phyloP scores from a whole-genome alignment of 768 basidiomycete genomes.

The Termitomyces heimii region DNA sequence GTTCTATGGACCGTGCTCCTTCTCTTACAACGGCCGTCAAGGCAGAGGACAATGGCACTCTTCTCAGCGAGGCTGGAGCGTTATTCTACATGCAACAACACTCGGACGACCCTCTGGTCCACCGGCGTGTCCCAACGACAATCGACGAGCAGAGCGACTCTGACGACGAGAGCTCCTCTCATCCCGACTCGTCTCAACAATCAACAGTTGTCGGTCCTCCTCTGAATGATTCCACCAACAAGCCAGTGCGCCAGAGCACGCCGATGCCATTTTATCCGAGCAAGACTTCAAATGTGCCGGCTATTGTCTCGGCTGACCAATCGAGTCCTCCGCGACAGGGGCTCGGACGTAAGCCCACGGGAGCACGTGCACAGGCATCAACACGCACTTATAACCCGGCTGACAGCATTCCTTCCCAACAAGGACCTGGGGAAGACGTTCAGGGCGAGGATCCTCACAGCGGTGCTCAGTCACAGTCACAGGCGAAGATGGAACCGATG shows the following conservation, averaged over 20 bases:
- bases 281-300: slow-evolving; percentile 14
- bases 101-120: slow-evolving; percentile 13
- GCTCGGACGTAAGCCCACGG: slow-evolving; percentile 70
- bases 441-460: slow-evolving; percentile 19
- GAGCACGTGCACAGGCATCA: slow-evolving; percentile 69
- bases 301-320: slow-evolving; percentile 19
- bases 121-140: slow-evolving; percentile 37
- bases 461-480: background rate
- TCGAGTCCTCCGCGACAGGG: slow-evolving; percentile 31
- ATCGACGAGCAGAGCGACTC: slow-evolving; percentile 34
- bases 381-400: slow-evolving; percentile 35
- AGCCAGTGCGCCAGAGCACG: slow-evolving; percentile 27
- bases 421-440: slow-evolving; percentile 26
- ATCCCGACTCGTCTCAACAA: slow-evolving; percentile 3
- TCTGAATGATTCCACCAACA: slow-evolving; percentile 8
- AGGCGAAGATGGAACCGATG: slow-evolving; percentile 4
- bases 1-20: slow-evolving; percentile 4
- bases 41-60: slow-evolving; percentile 26
- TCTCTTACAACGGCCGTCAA: slow-evolving; percentile 17
- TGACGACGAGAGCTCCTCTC: slow-evolving; percentile 20
- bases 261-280: slow-evolving; percentile 30
- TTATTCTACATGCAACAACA: slow-evolving; percentile 61
- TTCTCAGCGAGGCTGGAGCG: slow-evolving; percentile 55
- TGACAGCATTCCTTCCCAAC: slow-evolving; percentile 30
- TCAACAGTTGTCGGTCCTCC: slow-evolving; percentile 4